phyloP scores from a whole-genome alignment of 176 grass and related monocot species.

The Triticum dicoccoides region DNA sequence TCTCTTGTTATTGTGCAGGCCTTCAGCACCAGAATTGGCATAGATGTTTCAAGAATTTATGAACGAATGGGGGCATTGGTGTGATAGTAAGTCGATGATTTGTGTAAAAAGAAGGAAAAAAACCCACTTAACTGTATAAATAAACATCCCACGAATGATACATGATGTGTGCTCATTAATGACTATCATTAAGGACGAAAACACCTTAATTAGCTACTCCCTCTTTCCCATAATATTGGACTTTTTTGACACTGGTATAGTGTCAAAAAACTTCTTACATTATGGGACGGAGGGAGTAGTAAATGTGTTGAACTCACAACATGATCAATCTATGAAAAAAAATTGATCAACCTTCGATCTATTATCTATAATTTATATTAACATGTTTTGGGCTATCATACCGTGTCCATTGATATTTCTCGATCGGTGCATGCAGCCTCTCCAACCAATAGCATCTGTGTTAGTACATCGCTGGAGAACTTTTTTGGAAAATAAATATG shows the following conservation, averaged over 20 bases:
- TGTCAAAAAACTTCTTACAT: too few species aligned
- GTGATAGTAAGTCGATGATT: neutral
- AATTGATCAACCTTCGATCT: neutral
- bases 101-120: neutral
- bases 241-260: too few species aligned
- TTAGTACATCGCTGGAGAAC: too few species aligned
- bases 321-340: neutral
- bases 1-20: constrained; percentile 47
- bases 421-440: too few species aligned
- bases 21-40: constrained; percentile 64
- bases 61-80: constrained; percentile 50
- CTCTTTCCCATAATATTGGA: too few species aligned
- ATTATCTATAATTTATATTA: neutral
- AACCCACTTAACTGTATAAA: too few species aligned
- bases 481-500: neutral
- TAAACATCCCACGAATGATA: neutral
- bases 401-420: too few species aligned
- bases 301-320: neutral
- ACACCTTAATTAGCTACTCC: too few species aligned
- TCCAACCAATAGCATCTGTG: too few species aligned
- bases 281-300: too few species aligned
- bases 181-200: too few species aligned
- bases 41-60: constrained; percentile 51
- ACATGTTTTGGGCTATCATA: neutral
- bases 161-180: neutral